A percentile compares a stretch with the other conserved stretches of the same genome.
Conservation (phyloP, 371 early-diverging fungal genomes). For the Zancudomyces culisetae region DNA sequence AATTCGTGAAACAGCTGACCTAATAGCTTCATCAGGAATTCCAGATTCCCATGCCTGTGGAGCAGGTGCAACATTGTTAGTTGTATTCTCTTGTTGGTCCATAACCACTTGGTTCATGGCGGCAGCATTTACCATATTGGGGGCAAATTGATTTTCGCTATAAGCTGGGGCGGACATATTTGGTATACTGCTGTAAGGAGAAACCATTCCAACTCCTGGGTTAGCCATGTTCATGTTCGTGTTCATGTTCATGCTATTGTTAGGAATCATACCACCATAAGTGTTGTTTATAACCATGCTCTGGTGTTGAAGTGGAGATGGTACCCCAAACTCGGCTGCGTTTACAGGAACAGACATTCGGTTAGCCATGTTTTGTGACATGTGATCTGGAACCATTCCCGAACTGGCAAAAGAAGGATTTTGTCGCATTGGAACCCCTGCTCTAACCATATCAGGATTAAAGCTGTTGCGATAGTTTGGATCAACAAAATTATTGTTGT, state of each 20-base stretch:
- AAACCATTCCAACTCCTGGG: background rate
- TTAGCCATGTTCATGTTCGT: background rate
- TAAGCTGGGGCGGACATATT: background rate
- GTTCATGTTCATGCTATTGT: background rate
- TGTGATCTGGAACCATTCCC: background rate
- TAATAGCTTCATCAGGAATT: background rate
- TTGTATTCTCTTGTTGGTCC: background rate
- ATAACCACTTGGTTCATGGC: background rate
- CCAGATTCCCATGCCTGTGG: background rate
- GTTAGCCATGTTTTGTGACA: background rate
- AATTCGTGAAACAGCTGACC: background rate
- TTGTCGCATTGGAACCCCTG: background rate
- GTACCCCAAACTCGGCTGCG: background rate
- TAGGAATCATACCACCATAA: background rate
- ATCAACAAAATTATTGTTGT: background rate
- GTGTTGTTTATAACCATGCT: background rate
- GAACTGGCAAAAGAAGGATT: background rate
- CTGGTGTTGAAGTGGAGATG: background rate
- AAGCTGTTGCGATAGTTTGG: background rate
- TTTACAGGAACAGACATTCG: background rate
- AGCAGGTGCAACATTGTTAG: background rate
- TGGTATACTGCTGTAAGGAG: background rate
- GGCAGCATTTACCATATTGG: too few species aligned
- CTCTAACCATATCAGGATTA: background rate
- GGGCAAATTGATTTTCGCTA: background rate